Base-by-base conservation (phyloP, 257 asterid species). In the Primulina huaijiensis region DNA sequence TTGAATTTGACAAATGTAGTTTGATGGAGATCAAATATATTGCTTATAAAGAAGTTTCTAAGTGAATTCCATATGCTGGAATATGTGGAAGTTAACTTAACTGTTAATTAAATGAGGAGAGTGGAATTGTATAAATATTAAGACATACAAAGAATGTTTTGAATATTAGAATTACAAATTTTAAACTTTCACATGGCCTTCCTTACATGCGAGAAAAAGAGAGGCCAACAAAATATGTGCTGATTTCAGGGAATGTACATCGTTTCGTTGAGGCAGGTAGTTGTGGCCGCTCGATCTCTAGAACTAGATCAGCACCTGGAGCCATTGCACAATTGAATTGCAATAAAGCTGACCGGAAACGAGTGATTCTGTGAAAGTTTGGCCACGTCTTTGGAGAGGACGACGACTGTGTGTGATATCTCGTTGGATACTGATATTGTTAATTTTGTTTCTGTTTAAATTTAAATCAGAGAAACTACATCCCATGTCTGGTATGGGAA, bases 261-360 rank as follows among this genome's bases (percentile, higher is more conserved):
- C 74, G 69, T 79, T 89, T 88, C 37, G 81, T 86, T 63, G 88
- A 82, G 71, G 84, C 92, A 50, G 87, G 82, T 50, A 65, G 77
- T 38, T 27, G 57, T 71, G 95, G 95, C 64, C 71, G 83, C 77
- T 64, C 76, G 82, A 46, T 76, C 59, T 88, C 95, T 64, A 84
- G 92, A 77, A 79, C 87, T 43, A 67, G 92, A 71, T n/a, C n/a
- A n/a, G n/a, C n/a, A n/a, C n/a, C 87, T 0, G 87, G 88, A 64
- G 90, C 83, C 17, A 60, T 84, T 59, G 85, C 92, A n/a, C 89
- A 76, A 72, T 69, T 88, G 72, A 88, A 87, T 74, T 78, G 72
- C 40, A 73, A 74, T 6, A 68, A 60, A 34, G 82, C 37, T n/a
- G 81, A 72, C 30, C 77, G 73, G 83, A 65, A 72, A 78, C 78